Conservation (phyloP, 495 filamentous ascomycete species). For the Podospora appendiculata region DNA sequence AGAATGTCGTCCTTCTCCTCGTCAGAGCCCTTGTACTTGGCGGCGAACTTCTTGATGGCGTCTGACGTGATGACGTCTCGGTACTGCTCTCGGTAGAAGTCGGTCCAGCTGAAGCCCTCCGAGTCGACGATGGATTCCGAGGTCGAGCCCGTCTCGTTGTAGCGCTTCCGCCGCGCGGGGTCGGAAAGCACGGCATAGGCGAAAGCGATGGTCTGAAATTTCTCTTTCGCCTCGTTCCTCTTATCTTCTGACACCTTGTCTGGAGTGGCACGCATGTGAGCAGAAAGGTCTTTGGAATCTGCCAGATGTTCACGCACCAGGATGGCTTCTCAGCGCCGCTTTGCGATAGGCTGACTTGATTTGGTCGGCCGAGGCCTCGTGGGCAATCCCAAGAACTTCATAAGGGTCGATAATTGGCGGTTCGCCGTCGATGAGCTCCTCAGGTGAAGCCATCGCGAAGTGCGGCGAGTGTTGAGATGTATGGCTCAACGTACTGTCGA, state of each 20-base stretch:
- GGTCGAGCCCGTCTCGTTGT: constrained; percentile 83
- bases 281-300: no score
- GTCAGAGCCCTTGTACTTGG: constrained; percentile 75
- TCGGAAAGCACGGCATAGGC: constrained; percentile 91
- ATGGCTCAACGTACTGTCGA: background rate
- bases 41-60: constrained; percentile 62
- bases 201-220: constrained; percentile 86
- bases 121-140: constrained; percentile 62
- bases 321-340: constrained; percentile 83
- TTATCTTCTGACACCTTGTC: constrained; percentile 65
- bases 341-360: constrained; percentile 84
- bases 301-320: constrained; percentile 17
- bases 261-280: no score
- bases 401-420: constrained; percentile 37
- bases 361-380: constrained; percentile 51
- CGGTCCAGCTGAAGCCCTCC: constrained; percentile 80
- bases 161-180: constrained; percentile 63
- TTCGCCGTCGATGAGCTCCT: constrained; percentile 31
- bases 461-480: background rate
- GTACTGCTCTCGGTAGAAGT: constrained; percentile 80
- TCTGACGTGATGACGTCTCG: constrained; percentile 60
- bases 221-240: constrained; percentile 60
- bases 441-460: constrained; percentile 25
- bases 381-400: no score
- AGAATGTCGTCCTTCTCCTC: constrained; percentile 75